Base-by-base conservation (phyloP, 139 green algal genomes). In the Tetradesmus obliquus region DNA sequence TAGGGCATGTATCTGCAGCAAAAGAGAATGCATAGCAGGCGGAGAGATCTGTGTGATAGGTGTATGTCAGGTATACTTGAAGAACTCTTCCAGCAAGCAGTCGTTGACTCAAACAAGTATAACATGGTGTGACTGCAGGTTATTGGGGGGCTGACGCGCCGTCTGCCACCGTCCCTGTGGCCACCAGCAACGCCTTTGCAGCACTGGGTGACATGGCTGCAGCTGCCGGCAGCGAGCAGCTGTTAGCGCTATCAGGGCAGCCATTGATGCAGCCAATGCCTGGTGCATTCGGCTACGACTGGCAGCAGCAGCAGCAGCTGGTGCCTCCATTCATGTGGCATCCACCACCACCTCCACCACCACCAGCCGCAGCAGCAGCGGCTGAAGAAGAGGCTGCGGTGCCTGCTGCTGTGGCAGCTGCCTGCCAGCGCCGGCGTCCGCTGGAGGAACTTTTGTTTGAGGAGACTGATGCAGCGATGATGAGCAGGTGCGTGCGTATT, bases 381-480 rank as follows among this genome's bases (percentile, higher is more conserved):
- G 45, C 3, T 6, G 7, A n/a, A 9, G 79, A 24, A n/a, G 32
- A 55, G 13, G 79, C 7, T n/a, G 32, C 45, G 2, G 60, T 71
- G 79, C 79, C 79, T 55, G 79, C 45, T 85, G 79, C 3, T n/a
- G 51, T 85, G 13, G 12, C 6, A 19, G 8, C 8, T 19, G 20
- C 57, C 79, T 17, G 51, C 17, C 45, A 58, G 19, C 54, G 15
- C 1, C 62, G 88, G 12, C 80, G 93, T 22, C 84, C 85, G 53
- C 3, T 94, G 32, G 84, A 87, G 3, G 89, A 95, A 71, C 90
- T 95, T 88, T 66, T 94, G 72, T 20, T 94, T 58, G 55, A 24
- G 13, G 55, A 6, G 3, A 74, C 22, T 4, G 91, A 94, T 45
- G 91, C 92, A 6, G 94, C 88, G 90, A 58, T 10, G 24, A 94